phyloP scores from a whole-genome alignment of 129 eudicot genomes.

The Smallanthus sonchifolius region DNA sequence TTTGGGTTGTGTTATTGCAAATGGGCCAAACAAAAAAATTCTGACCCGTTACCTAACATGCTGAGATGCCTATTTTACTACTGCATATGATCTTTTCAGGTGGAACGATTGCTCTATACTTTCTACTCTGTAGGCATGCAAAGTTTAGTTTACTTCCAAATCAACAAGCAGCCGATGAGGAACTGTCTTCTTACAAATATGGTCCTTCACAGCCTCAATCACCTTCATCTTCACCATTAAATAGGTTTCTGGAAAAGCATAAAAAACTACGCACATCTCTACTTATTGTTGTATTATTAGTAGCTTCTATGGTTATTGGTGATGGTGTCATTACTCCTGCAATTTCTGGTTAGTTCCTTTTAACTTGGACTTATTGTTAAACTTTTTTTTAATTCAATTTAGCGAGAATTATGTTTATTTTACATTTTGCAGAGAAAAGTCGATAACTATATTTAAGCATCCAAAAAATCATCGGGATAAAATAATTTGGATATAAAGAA shows the following conservation, averaged over 20 bases:
- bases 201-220: conserved; percentile 42
- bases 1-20: neutral
- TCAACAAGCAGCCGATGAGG: conserved; percentile 99
- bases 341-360: conserved; percentile 57
- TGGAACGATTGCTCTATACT: conserved; percentile 90
- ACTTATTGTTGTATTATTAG: conserved; percentile 68
- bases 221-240: conserved; percentile 38
- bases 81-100: conserved; percentile 40
- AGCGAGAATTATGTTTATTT: no score
- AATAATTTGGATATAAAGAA: neutral
- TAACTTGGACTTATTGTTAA: no score
- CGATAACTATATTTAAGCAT: neutral
- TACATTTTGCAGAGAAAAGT: neutral
- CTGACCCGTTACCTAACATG: neutral
- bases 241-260: conserved; percentile 66
- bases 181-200: conserved; percentile 70
- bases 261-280: conserved; percentile 54
- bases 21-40: neutral
- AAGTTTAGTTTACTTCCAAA: conserved; percentile 90
- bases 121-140: conserved; percentile 86
- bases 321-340: conserved; percentile 96
- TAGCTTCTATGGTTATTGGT: conserved; percentile 91
- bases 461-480: neutral
- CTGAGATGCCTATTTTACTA: neutral
- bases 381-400: no score